These are phyloP conservation scores for Penicillium sclerotiorum DNA, from an alignment of 2,329 filamentous ascomycete genomes.

Conservation along the genomic window DNA sequence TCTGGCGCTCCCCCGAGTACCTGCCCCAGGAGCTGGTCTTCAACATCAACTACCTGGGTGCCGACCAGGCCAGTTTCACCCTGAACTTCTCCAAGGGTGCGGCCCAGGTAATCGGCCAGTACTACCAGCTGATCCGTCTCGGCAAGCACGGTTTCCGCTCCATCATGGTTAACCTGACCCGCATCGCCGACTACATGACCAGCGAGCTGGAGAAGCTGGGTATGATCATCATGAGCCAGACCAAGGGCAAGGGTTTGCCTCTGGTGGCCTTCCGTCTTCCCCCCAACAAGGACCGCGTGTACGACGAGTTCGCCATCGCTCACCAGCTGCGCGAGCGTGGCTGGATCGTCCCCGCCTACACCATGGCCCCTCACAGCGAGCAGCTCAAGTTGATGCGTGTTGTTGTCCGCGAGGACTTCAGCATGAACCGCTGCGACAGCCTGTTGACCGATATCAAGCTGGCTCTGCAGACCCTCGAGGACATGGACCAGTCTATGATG, in stretches of 20 bases:
- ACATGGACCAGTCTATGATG: conserved; percentile 73
- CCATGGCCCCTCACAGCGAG: conserved; percentile 87
- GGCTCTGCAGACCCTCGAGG: conserved; percentile 69
- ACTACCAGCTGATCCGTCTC: conserved; percentile 94
- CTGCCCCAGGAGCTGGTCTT: conserved; percentile 92
- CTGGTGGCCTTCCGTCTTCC: conserved; percentile 86
- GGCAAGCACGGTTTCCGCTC: conserved; percentile 88
- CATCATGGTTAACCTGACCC: conserved; percentile 93
- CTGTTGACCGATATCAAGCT: conserved; percentile 79
- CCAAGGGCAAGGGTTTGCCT: conserved; percentile 75
- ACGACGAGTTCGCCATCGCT: conserved; percentile 76
- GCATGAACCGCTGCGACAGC: conserved; percentile 75
- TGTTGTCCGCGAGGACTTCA: conserved; percentile 92
- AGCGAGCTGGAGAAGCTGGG: conserved; percentile 71
- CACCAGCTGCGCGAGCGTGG: conserved; percentile 83
- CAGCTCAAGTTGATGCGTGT: conserved; percentile 88
- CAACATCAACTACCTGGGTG: conserved; percentile 98
- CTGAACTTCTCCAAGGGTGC: conserved; percentile 97
- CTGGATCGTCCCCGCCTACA: conserved; percentile 96
- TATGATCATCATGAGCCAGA: conserved; percentile 87
- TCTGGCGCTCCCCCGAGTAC: conserved; percentile 83
- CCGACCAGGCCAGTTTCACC: conserved; percentile 93
- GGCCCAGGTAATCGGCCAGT: conserved; percentile 92
- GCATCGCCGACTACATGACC: conserved; percentile 84
- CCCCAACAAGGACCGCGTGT: conserved; percentile 57